These are phyloP conservation scores for Mycena venus DNA, from an alignment of 768 basidiomycete species.

Conservation along the genomic window DNA sequence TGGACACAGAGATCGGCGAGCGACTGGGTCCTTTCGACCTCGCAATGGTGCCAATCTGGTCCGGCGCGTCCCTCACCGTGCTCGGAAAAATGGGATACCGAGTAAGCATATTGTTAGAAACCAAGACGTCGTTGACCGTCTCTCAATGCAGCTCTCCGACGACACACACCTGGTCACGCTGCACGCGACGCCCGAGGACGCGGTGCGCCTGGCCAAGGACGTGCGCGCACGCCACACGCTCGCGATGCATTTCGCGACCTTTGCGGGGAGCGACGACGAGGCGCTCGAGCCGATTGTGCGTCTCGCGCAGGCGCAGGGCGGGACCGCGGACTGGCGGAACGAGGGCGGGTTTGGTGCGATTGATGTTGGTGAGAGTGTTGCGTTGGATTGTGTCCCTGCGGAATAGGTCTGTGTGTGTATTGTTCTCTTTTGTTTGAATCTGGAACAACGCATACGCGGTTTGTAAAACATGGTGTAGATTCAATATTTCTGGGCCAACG, in stretches of 20 bases:
- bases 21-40: constrained; percentile 56
- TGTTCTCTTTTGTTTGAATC: background rate
- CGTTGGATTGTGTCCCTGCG: background rate
- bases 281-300: constrained; percentile 54
- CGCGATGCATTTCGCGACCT: constrained; percentile 61
- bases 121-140: too few species aligned
- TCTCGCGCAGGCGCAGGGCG: constrained; percentile 38
- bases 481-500: too few species aligned
- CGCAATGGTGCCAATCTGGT: constrained; percentile 60
- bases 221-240: constrained; percentile 52
- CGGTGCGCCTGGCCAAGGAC: constrained; percentile 52
- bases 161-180: constrained; percentile 47
- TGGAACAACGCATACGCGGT: too few species aligned
- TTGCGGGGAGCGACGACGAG: constrained; percentile 56
- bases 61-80: constrained; percentile 55
- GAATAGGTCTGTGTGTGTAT: background rate
- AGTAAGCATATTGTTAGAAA: too few species aligned
- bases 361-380: constrained; percentile 46
- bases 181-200: constrained; percentile 58
- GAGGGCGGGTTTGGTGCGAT: constrained; percentile 51
- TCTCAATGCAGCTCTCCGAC: constrained; percentile 42
- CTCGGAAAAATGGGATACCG: constrained; percentile 52
- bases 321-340: constrained; percentile 40
- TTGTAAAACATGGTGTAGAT: too few species aligned
- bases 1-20: constrained; percentile 50